phyloP scores from a whole-genome alignment of 2,329 filamentous ascomycete species.

The Lachnellula suecica region DNA sequence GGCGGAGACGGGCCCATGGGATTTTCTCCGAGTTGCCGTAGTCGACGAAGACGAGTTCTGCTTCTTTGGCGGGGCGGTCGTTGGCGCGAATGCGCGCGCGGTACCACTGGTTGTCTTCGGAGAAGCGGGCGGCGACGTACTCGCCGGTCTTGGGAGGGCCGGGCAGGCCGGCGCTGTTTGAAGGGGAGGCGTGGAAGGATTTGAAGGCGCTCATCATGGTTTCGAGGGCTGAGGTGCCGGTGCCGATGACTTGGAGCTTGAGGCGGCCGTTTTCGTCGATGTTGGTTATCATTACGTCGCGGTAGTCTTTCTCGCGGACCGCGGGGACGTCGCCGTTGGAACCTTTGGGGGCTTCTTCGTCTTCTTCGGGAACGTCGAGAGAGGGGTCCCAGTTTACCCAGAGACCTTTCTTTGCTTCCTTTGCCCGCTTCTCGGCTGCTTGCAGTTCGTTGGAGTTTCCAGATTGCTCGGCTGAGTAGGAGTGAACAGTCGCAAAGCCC shows the following conservation, averaged over 20 bases:
- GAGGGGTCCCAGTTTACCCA: conserved; percentile 96
- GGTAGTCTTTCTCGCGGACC: conserved; percentile 79
- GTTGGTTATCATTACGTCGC: conserved; percentile 89
- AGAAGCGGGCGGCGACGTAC: conserved; percentile 87
- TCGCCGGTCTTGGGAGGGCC: conserved; percentile 87
- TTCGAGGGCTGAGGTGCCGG: conserved; percentile 81
- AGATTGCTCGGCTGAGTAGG: conserved; percentile 93
- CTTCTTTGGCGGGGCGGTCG: conserved; percentile 83
- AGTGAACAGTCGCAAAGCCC: conserved; percentile 87
- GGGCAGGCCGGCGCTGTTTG: conserved; percentile 72
- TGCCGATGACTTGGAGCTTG: conserved; percentile 88
- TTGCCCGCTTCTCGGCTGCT: conserved; percentile 83
- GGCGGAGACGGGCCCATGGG: conserved; percentile 79
- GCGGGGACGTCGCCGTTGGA: conserved; percentile 53
- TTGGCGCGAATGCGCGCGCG: conserved; percentile 87
- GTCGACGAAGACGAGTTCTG: conserved; percentile 92
- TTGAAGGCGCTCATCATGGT: conserved; percentile 89
- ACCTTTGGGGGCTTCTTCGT: conserved; percentile 45
- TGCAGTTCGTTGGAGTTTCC: conserved; percentile 86
- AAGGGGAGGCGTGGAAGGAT: conserved; percentile 81
- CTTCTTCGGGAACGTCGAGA: conserved; percentile 68
- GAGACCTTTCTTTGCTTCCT: conserved; percentile 81
- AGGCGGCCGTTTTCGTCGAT: conserved; percentile 79
- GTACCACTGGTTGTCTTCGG: conserved; percentile 90
- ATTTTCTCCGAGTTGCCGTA: conserved; percentile 93